phyloP scores from a whole-genome alignment of 108 stramenopile genomes.

The Thalassiosira profunda region DNA sequence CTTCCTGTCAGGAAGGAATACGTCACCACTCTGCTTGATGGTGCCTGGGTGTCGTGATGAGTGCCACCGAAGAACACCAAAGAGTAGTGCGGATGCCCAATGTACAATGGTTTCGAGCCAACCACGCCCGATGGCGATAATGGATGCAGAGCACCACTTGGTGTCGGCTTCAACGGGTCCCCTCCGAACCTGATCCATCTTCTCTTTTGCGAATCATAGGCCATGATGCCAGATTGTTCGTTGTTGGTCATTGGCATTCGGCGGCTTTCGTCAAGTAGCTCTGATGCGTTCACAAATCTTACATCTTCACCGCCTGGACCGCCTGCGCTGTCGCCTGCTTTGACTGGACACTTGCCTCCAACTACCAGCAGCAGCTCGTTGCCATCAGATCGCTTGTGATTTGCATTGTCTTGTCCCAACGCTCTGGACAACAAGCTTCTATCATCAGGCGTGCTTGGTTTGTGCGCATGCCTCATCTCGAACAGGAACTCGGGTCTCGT shows the following conservation, averaged over 20 bases:
- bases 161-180: constrained; percentile 14
- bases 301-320: no score
- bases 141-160: constrained; percentile 3
- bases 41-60: constrained; percentile 7
- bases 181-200: constrained; percentile 31
- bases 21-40: constrained; percentile 17
- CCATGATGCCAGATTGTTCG: constrained; percentile 23
- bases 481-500: constrained; percentile 26
- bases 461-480: constrained; percentile 11
- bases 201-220: constrained; percentile 6
- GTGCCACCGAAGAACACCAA: constrained; percentile 31
- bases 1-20: constrained; percentile 30
- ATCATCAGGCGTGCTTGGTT: background rate
- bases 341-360: constrained; percentile 25
- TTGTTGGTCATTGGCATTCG: constrained; percentile 26
- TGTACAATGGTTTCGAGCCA: constrained; percentile 15
- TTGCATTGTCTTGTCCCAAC: constrained; percentile 1
- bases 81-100: constrained; percentile 20
- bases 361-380: constrained; percentile 31
- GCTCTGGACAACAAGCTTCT: background rate
- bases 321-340: constrained; percentile 7
- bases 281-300: no score
- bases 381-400: background rate
- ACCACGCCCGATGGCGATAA: constrained; percentile 17
- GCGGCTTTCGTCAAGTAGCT: background rate